Percentiles rank a stretch among this genome's conserved stretches.
Evolutionary conservation across 1,284 basidiomycete genomes (phyloP).

Genomic region (Cutaneotrichosporon arboriforme): DNA sequence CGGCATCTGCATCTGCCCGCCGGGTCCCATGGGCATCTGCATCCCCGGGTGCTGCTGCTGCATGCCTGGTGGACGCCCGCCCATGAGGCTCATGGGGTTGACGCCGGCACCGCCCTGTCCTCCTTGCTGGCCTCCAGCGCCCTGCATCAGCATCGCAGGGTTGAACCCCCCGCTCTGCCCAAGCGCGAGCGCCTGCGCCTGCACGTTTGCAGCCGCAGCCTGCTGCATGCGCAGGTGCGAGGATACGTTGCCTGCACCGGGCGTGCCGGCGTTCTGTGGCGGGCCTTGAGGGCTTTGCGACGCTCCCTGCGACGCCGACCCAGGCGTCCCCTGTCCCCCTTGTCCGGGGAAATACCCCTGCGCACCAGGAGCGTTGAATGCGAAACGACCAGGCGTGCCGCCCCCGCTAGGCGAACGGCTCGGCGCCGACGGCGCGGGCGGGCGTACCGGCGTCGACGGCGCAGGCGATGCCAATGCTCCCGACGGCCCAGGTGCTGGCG

Average conservation of each 20-base stretch:
- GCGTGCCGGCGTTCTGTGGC: neutral
- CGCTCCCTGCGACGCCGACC: no score
- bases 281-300: neutral
- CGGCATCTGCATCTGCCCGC: neutral
- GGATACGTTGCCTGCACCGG: neutral
- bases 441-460: neutral
- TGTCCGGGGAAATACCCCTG: neutral
- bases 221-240: neutral
- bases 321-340: neutral
- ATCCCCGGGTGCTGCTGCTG: neutral
- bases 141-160: constrained; percentile 4
- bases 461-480: neutral
- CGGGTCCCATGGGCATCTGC: neutral
- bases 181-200: constrained; percentile 11
- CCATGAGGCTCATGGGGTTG: neutral
- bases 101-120: neutral
- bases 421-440: neutral
- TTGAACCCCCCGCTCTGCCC: constrained; percentile 4
- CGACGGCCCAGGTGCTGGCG: neutral
- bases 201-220: constrained; percentile 5
- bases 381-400: neutral
- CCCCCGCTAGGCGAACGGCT: neutral
- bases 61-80: neutral
- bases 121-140: no score
- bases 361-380: neutral